phyloP scores from a whole-genome alignment of 495 filamentous ascomycete species.

The Xylaria flabelliformis region DNA sequence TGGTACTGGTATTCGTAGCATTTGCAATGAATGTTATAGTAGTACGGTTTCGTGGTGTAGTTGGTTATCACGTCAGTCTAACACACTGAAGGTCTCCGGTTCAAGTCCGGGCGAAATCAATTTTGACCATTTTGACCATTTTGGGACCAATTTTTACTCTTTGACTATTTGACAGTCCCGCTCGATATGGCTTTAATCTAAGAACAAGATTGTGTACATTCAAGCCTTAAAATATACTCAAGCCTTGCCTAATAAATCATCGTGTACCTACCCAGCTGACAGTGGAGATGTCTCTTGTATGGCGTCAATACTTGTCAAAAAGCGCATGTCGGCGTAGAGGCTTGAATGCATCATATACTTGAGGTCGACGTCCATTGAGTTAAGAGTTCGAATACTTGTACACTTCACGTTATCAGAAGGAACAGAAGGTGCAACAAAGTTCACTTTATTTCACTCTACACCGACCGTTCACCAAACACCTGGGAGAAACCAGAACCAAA shows the following conservation, averaged over 20 bases:
- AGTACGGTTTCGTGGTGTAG: constrained; percentile 18
- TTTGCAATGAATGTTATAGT: no score
- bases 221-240: no score
- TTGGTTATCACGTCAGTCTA: constrained; percentile 19
- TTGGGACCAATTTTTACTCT: no score
- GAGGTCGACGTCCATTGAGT: not conserved
- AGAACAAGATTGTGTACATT: no score
- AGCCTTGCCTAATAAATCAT: no score
- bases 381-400: not conserved
- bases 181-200: no score
- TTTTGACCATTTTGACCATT: no score
- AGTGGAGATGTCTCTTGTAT: not conserved
- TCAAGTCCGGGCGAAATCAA: constrained; percentile 16
- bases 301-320: not conserved
- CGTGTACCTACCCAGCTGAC: no score
- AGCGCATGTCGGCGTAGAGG: not conserved
- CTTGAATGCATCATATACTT: not conserved
- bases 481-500: constrained; percentile 26
- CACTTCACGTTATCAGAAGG: not conserved
- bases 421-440: not conserved
- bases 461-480: constrained; percentile 26
- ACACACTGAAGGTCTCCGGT: constrained; percentile 20
- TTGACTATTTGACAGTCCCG: no score
- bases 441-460: constrained; percentile 17
- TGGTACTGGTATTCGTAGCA: no score